A percentile compares a stretch with the other conserved stretches of the same genome.
These are phyloP conservation scores for Echium plantagineum DNA, from an alignment of 257 asterid species.

Conservation along the genomic window DNA sequence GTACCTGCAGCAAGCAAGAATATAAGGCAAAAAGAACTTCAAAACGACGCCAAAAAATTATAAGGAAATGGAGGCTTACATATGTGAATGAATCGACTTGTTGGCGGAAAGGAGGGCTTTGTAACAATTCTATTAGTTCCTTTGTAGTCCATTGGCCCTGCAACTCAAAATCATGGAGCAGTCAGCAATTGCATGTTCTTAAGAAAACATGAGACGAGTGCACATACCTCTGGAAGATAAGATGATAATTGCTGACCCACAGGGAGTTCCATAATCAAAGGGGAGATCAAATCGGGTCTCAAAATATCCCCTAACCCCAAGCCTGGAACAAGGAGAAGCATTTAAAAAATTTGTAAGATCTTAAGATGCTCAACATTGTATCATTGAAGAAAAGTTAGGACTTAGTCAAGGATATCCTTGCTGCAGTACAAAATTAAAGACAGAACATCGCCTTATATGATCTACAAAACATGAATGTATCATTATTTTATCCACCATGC, in stretches of 20 bases:
- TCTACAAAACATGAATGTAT: not conserved
- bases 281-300: slow-evolving; percentile 71
- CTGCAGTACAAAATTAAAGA: not conserved
- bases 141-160: slow-evolving; percentile 81
- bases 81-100: slow-evolving; percentile 92
- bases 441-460: no score
- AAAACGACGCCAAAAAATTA: slow-evolving; percentile 1
- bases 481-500: not conserved
- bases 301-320: slow-evolving; percentile 88
- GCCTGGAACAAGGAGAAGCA: slow-evolving; percentile 22
- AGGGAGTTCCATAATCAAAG: slow-evolving; percentile 55
- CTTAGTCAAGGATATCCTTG: not conserved
- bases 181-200: slow-evolving; percentile 4
- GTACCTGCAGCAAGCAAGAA: slow-evolving; percentile 41
- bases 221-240: slow-evolving; percentile 69
- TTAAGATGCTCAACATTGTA: no score
- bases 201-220: slow-evolving; percentile 6
- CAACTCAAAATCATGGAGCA: slow-evolving; percentile 14
- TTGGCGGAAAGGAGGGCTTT: slow-evolving; percentile 91
- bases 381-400: not conserved
- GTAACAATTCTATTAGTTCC: slow-evolving; percentile 70
- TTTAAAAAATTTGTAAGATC: not conserved
- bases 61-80: slow-evolving; percentile 27
- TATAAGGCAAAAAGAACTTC: slow-evolving; percentile 3
- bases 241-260: slow-evolving; percentile 57